phyloP scores from a whole-genome alignment of 495 filamentous ascomycete genomes.

The Parathielavia appendiculata region DNA sequence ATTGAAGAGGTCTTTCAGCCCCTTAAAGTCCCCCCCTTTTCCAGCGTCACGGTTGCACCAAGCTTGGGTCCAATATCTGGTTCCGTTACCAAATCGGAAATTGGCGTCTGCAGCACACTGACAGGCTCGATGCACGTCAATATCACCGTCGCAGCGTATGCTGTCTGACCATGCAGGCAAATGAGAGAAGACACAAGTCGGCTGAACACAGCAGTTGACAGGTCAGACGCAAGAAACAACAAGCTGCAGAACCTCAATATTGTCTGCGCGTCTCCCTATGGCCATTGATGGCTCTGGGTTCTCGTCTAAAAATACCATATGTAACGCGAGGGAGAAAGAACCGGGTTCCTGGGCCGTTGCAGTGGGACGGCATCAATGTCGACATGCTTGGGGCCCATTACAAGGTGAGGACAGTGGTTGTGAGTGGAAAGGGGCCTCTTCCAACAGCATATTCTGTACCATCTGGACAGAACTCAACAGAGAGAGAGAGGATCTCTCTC shows the following conservation, averaged over 20 bases:
- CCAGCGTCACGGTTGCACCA: conserved; percentile 6
- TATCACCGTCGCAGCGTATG: conserved; percentile 6
- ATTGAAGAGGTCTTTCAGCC: too few species aligned
- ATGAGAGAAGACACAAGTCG: not conserved
- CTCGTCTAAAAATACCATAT: conserved; percentile 4
- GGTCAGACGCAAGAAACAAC: not conserved
- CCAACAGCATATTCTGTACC: too few species aligned
- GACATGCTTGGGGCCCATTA: too few species aligned
- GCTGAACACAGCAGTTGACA: not conserved
- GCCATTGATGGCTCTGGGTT: not conserved
- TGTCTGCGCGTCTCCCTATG: not conserved
- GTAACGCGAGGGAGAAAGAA: not conserved
- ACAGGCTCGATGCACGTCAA: conserved; percentile 8
- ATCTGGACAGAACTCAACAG: not conserved
- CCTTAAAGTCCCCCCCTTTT: not conserved
- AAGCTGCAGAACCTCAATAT: conserved; percentile 11
- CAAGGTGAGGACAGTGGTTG: too few species aligned
- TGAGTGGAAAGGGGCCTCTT: too few species aligned
- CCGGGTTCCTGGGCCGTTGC: not conserved
- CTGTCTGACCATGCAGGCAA: not conserved
- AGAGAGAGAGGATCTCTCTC: not conserved
- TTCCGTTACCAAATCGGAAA: not conserved
- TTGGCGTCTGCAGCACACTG: conserved; percentile 1
- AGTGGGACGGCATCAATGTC: too few species aligned
- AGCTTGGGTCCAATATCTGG: not conserved